Evolutionary conservation across 495 filamentous ascomycete genomes (phyloP), one percentile per base, ranked within the genome.

Genomic region (Articulospora tetracladia): DNA sequence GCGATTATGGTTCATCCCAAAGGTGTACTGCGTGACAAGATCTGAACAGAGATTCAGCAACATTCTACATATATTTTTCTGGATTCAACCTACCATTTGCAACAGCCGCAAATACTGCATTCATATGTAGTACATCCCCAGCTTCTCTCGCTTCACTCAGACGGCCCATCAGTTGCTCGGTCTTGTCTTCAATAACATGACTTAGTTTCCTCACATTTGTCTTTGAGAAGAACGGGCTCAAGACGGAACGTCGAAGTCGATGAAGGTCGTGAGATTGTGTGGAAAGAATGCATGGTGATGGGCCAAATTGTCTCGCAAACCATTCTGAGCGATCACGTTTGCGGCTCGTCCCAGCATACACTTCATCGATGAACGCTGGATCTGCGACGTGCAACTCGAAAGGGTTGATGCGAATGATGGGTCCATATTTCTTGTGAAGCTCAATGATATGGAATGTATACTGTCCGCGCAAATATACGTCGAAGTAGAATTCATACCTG

Each of bases 341-440:
- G 17, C 25, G 23, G 3, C 44, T 36, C n/a, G 56, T 25, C 13
- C 51, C 48, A 8, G 58, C 8, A 65, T 81, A 85, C 8, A 86
- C 26, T 30, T 73, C 68, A 50, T 82, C 73, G 55, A 74, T 79
- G 68, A 73, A 86, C 6, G 77, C 68, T 0, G 78, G 76, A 66
- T 84, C 79, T 24, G 73, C 66, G 61, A 85, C 72, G 58, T 83
- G 82, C 0, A 87, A 39, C 56, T 86, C 83, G 49, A 75, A 64
- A 0, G 85, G 83, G 51, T 70, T 80, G 67, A 87, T 84, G n/a
- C 84, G 77, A 10, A 86, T 70, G 50, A 87, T 84, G 3, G 84
- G 83, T 30, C 58, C 82, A 57, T 73, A 71, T 61, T 66, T 65
- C 34, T 65, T 44, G 26, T 71, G 71, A 54, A 72, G 59, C 47